These are phyloP conservation scores for Chlamydomonas asymmetrica DNA, from an alignment of 139 green algal genomes.

Conservation along the genomic window DNA sequence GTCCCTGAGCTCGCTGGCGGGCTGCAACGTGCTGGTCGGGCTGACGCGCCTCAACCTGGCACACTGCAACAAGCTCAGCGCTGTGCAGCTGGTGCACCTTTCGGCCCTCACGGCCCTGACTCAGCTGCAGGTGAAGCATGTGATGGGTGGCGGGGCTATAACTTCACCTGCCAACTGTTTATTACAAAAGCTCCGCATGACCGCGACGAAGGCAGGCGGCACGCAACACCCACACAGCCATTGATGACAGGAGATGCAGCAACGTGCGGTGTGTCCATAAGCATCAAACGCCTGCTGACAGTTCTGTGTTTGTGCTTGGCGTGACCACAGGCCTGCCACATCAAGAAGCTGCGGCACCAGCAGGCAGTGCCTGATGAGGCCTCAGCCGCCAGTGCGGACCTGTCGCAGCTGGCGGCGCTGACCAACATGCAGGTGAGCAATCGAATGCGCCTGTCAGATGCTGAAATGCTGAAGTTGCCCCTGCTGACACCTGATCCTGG, in stretches of 20 bases:
- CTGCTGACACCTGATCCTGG: too few relatives aligned
- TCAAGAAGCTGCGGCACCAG: too few relatives aligned
- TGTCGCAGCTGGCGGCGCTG: too few relatives aligned
- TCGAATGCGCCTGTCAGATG: too few relatives aligned
- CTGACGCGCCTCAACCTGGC: slow-evolving; percentile 6
- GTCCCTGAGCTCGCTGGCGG: slow-evolving; percentile 9
- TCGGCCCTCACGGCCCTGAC: slow-evolving; percentile 12
- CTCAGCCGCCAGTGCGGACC: too few relatives aligned
- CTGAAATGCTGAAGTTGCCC: too few relatives aligned
- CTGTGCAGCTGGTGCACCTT: not conserved
- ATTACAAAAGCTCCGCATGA: not conserved
- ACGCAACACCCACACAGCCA: not conserved
- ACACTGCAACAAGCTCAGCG: slow-evolving; percentile 20
- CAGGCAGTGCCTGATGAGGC: too few relatives aligned
- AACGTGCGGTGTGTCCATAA: not conserved
- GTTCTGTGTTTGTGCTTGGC: too few relatives aligned
- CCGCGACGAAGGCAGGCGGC: not conserved
- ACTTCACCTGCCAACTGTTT: not conserved
- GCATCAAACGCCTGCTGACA: too few relatives aligned
- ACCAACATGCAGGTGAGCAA: too few relatives aligned
- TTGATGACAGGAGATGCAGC: not conserved
- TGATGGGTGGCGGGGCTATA: not conserved
- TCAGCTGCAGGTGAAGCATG: slow-evolving; percentile 1
- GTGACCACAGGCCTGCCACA: too few relatives aligned
- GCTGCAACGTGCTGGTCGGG: not conserved